Conservation (phyloP, 1,284 basidiomycete genomes). For the Rhodotorula mucilaginosa region DNA sequence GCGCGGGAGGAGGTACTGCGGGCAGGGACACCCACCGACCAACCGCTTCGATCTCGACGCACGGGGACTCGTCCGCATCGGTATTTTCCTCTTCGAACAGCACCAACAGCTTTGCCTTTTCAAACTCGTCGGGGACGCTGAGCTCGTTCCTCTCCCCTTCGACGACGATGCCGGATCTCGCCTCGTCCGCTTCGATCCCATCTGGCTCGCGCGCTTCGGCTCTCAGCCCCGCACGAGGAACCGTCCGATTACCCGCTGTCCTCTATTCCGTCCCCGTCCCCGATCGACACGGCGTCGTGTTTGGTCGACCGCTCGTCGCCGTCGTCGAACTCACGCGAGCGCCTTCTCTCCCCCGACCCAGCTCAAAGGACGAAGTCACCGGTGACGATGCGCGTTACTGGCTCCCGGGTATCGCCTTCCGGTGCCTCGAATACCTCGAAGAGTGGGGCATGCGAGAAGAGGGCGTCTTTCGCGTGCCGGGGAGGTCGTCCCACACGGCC, state of each 20-base stretch:
- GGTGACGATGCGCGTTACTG: constrained; percentile 58
- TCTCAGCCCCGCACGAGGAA: neutral
- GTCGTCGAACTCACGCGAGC: constrained; percentile 20
- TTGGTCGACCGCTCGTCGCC: constrained; percentile 17
- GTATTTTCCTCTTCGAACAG: neutral
- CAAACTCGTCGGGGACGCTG: neutral
- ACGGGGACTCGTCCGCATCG: neutral
- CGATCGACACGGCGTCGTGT: constrained; percentile 8
- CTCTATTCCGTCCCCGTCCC: constrained; percentile 25
- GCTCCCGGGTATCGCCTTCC: constrained; percentile 68
- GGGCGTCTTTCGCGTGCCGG: constrained; percentile 57
- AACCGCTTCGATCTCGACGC: neutral
- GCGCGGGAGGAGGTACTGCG: neutral
- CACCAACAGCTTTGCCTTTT: neutral
- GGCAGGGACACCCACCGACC: neutral
- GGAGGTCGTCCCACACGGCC: constrained; percentile 13
- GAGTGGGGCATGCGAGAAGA: constrained; percentile 78
- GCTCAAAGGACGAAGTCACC: constrained; percentile 23
- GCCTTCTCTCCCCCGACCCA: neutral
- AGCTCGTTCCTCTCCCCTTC: neutral
- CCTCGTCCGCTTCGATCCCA: neutral
- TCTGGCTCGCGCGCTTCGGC: neutral
- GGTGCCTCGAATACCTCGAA: constrained; percentile 75
- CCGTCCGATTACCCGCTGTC: constrained; percentile 12
- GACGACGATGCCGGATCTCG: constrained; percentile 16